Base-by-base conservation (phyloP, 108 stramenopile species). In the Skeletonema marinoi region DNA sequence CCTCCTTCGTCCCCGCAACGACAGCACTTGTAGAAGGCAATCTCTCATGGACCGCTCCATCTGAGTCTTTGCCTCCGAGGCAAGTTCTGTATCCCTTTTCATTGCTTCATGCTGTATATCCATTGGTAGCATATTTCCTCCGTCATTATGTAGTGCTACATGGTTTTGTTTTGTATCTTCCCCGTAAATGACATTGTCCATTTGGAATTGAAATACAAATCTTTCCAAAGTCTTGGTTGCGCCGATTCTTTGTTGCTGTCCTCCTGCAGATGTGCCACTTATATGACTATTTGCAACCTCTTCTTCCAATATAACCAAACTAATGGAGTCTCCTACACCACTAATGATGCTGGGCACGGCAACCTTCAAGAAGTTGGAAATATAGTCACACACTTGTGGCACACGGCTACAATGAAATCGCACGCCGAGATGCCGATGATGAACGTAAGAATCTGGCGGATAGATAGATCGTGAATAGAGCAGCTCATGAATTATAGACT, bases 251-350 rank as follows among this genome's bases (percentile, higher is more conserved):
- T 56, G 54, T 25, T 56, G 72, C 30, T 71, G 48, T 30, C 61
- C 78, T 35, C 8, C 10, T n/a, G n/a, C n/a, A n/a, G 32, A 17
- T 36, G 39, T 3, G 2, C 30, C 68, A 6, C 68, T 41, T 33
- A 8, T 33, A 9, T n/a, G 25, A 46, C 1, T 36, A 9, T 14
- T 59, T 6, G 50, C 63, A 9, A 63, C 58, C 58, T 69, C 73
- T 65, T 83, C 82, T 60, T 83, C 82, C 68, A 83, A 46, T 2
- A 78, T 61, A 29, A 87, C 85, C 25, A 92, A 63, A 14, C 51
- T 60, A 9, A 84, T 25, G 4, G 32, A 32, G 12, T 83, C 78
- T 13, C 41, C 82, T 3, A 67, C 39, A n/a, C 85, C 81, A 16
- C 32, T 31, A 21, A 78, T 56, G 4, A 82, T 48, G 36, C 64